A percentile compares a stretch with the other conserved stretches of the same genome.
Evolutionary conservation across 192 early-diverging fungal genomes (phyloP).

Genomic region (Blastocladiella britannica): DNA sequence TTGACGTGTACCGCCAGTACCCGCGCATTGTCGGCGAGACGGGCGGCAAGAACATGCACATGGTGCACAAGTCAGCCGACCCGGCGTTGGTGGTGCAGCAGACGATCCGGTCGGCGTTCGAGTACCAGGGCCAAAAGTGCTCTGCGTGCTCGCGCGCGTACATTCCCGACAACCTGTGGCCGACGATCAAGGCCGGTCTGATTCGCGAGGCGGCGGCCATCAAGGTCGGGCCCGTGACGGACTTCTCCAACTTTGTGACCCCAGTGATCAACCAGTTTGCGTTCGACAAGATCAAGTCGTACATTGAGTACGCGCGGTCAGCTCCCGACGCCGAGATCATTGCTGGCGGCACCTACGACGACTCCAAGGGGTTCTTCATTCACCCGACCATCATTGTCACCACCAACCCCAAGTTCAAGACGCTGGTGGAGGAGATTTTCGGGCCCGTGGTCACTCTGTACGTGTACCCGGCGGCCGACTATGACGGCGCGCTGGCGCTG

Average conservation of each 20-base stretch:
- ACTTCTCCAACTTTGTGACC: constrained; percentile 65
- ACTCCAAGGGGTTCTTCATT: constrained; percentile 70
- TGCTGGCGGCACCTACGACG: constrained; percentile 72
- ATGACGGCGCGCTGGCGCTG: constrained; percentile 49
- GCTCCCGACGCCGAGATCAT: constrained; percentile 58
- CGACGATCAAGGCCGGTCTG: constrained; percentile 46
- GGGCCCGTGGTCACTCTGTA: constrained; percentile 88
- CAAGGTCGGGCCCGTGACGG: constrained; percentile 64
- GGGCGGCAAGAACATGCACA: constrained; percentile 98
- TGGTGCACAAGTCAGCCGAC: constrained; percentile 65
- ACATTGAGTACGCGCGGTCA: constrained; percentile 57
- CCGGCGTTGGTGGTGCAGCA: constrained; percentile 57
- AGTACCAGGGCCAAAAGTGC: constrained; percentile 98
- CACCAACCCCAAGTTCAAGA: constrained; percentile 57
- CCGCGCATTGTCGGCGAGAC: constrained; percentile 97
- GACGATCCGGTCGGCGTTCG: constrained; percentile 81
- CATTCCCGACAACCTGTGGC: constrained; percentile 62
- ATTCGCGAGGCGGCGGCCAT: constrained; percentile 46
- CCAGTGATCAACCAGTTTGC: constrained; percentile 85
- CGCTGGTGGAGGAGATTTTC: constrained; percentile 91
- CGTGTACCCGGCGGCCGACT: constrained; percentile 64
- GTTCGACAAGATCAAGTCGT: constrained; percentile 80
- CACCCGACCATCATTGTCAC: constrained; percentile 79
- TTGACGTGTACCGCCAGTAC: constrained; percentile 75
- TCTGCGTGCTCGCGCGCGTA: constrained; percentile 84